Evolutionary conservation across 495 filamentous ascomycete genomes (phyloP).

Genomic region (Penicillium tannophilum): DNA sequence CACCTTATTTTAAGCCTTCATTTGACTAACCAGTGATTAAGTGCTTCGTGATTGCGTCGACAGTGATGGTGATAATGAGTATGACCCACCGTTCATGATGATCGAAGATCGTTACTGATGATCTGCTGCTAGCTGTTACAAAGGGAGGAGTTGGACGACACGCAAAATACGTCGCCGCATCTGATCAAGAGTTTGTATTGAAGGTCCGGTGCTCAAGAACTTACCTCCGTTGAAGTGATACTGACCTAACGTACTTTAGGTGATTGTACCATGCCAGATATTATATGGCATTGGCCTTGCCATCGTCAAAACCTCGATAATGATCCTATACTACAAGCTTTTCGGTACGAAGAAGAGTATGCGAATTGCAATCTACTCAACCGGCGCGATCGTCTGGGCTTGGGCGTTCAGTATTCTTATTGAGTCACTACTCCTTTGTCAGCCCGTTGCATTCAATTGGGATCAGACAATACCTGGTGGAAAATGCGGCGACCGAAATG

Average conservation of each 20-base stretch:
- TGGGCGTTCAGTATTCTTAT: conserved; percentile 19
- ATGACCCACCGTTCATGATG: background rate
- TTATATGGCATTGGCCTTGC: conserved; percentile 2
- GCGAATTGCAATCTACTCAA: conserved; percentile 1
- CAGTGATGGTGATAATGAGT: conserved; percentile 14
- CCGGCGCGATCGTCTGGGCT: conserved; percentile 14
- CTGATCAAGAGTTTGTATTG: conserved; percentile 9
- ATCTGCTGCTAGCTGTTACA: conserved; percentile 5
- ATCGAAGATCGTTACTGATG: background rate
- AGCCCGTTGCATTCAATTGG: conserved; percentile 53
- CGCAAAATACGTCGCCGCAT: background rate
- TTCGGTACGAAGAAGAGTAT: conserved; percentile 5
- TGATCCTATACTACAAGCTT: conserved; percentile 10
- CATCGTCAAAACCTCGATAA: conserved; percentile 7
- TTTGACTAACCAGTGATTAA: background rate
- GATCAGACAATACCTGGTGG: conserved; percentile 36
- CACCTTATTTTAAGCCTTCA: background rate
- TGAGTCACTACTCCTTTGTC: conserved; percentile 31
- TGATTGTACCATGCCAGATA: conserved; percentile 13
- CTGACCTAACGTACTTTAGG: conserved; percentile 4
- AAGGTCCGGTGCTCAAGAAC: background rate
- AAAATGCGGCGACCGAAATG: conserved; percentile 37
- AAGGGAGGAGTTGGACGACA: conserved; percentile 13
- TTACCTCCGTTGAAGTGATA: background rate
- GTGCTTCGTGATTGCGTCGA: conserved; percentile 8